Evolutionary conservation across 1,284 basidiomycete genomes (phyloP).

Genomic region (Paramarasmius palmivorus): DNA sequence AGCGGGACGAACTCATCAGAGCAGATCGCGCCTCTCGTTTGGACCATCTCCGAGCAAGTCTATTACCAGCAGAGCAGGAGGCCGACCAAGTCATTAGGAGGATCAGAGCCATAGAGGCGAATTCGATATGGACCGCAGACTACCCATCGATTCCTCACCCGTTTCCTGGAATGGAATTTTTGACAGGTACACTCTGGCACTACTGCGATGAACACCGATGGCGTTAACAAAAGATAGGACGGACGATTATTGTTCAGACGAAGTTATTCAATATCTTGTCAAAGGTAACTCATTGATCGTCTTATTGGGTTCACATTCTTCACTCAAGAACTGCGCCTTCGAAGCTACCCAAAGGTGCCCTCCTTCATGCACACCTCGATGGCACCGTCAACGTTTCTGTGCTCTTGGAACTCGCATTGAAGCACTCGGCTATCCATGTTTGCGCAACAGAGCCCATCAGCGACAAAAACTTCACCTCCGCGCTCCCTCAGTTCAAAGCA

Average conservation of each 20-base stretch:
- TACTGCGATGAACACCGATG: neutral
- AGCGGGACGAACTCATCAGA: constrained; percentile 41
- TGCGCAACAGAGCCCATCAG: constrained; percentile 40
- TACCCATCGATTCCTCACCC: constrained; percentile 56
- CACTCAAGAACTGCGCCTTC: constrained; percentile 1
- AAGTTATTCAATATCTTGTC: constrained; percentile 58
- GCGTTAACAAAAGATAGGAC: constrained; percentile 37
- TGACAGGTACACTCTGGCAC: constrained; percentile 48
- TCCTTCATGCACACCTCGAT: constrained; percentile 72
- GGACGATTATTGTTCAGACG: constrained; percentile 57
- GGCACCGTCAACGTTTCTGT: constrained; percentile 59
- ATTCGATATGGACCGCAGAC: constrained; percentile 56
- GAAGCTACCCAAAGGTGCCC: constrained; percentile 77
- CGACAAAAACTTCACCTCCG: constrained; percentile 35
- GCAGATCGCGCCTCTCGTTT: constrained; percentile 45
- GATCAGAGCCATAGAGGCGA: constrained; percentile 55
- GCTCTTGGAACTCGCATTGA: constrained; percentile 53
- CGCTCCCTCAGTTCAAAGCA: constrained; percentile 51
- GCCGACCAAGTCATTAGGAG: constrained; percentile 57
- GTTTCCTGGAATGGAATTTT: constrained; percentile 77
- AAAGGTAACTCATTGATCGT: constrained; percentile 39
- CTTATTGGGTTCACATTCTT: neutral
- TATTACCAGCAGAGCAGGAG: constrained; percentile 41
- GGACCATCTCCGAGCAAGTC: constrained; percentile 29
- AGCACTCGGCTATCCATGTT: constrained; percentile 60